Conservation (phyloP, 768 basidiomycete species). For the Obba rivulosa region DNA sequence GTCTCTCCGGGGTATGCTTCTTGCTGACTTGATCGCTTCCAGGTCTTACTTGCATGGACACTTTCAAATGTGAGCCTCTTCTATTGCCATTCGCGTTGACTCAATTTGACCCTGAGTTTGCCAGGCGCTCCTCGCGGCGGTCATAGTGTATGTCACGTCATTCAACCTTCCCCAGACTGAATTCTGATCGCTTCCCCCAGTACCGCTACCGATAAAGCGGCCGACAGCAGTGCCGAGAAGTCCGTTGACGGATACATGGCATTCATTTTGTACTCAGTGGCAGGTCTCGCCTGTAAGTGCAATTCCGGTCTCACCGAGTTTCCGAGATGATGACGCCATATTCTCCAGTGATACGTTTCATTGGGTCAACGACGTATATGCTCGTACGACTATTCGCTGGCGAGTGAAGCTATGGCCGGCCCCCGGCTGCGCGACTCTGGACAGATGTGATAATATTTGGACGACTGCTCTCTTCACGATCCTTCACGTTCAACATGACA, state of each 20-base stretch:
- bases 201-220: conserved; percentile 46
- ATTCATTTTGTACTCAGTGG: conserved; percentile 84
- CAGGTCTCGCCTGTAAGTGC: conserved; percentile 79
- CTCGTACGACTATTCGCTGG: conserved; percentile 84
- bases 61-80: conserved; percentile 65
- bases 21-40: conserved; percentile 13
- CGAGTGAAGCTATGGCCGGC: conserved; percentile 44
- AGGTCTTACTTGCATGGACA: conserved; percentile 84
- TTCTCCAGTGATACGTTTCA: conserved; percentile 69
- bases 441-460: not conserved
- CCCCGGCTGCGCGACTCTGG: not conserved
- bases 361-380: conserved; percentile 80
- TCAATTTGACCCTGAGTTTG: conserved; percentile 5
- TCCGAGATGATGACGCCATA: not conserved
- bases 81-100: conserved; percentile 1
- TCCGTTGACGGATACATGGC: conserved; percentile 85
- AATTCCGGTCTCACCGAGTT: not conserved
- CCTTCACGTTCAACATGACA: too few relatives aligned
- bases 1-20: conserved; percentile 5
- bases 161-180: not conserved
- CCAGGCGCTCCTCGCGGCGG: conserved; percentile 67
- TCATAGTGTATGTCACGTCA: conserved; percentile 52
- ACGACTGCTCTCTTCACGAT: too few relatives aligned
- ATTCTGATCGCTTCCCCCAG: conserved; percentile 17
- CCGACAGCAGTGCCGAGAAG: conserved; percentile 37